Conservation (phyloP, 2,329 filamentous ascomycete genomes). For the Pseudogymnoascus sp. region DNA sequence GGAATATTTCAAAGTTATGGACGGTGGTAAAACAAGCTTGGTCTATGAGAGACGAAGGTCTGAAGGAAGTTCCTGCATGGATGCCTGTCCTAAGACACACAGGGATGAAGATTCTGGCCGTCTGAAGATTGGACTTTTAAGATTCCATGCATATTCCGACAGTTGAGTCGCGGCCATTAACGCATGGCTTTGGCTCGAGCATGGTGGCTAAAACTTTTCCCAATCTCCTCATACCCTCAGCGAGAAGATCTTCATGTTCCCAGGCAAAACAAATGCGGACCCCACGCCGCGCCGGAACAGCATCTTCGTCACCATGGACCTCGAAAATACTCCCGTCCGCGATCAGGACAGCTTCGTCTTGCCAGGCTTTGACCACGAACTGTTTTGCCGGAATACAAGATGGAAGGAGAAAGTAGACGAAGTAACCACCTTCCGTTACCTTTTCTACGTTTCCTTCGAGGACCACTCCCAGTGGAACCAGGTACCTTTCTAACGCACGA, state of each 20-base stretch:
- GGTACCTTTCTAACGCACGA: constrained; percentile 46
- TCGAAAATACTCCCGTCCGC: constrained; percentile 64
- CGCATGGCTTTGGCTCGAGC: background rate
- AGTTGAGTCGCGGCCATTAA: background rate
- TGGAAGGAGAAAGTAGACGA: constrained; percentile 69
- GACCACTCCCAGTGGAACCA: constrained; percentile 55
- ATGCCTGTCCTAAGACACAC: background rate
- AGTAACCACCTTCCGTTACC: constrained; percentile 63
- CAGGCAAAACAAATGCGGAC: constrained; percentile 65
- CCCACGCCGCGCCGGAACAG: constrained; percentile 47
- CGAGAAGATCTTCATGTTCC: constrained; percentile 57
- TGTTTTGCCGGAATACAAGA: constrained; percentile 33
- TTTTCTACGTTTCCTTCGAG: constrained; percentile 32
- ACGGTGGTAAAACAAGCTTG: background rate
- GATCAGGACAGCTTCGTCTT: constrained; percentile 58
- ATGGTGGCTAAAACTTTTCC: constrained; percentile 36
- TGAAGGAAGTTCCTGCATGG: background rate
- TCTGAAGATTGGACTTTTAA: background rate
- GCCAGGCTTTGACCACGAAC: constrained; percentile 36
- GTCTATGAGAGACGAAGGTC: background rate
- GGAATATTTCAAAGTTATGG: background rate
- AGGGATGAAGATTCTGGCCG: background rate
- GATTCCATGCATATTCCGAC: background rate
- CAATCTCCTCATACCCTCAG: constrained; percentile 59
- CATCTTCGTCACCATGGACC: constrained; percentile 47